Evolutionary conservation across 768 basidiomycete species (phyloP), one percentile per base, ranked within the genome.

Genomic region (Tylopilus sp.): DNA sequence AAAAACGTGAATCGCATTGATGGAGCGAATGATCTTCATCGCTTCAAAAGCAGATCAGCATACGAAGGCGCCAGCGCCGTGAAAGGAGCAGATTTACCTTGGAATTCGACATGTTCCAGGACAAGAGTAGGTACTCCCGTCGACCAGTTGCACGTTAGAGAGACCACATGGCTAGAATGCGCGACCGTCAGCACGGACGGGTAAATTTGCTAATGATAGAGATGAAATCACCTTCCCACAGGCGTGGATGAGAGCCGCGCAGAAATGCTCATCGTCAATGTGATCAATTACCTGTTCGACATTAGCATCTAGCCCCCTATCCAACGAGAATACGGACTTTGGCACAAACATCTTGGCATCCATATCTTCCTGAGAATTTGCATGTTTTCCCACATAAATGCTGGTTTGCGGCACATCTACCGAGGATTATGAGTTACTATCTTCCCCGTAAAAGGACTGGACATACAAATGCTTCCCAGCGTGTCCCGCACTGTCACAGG

Each of bases 381-480:
- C 84, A 85, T 9, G 64, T 59, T 43, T 76, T 69, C 9, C 82
- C 84, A 41, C 83, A 85, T 17, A 83, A 58, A 67, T 86, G 83
- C 23, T 66, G 59, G 25, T 72, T 75, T 1, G 76, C 71, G 26
- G 73, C 65, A 54, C 83, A 85, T 50, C 84, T 85, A 31, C n/a
- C 36, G 40, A 40, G 10, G 20, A 31, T 25, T 0, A 10, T 56
- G 4, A 36, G 28, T n/a, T 5, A 17, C 7, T n/a, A 26, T n/a
- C 0, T 2, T 2, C 1, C 5, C 15, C 17, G 6, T 1, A 1
- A 3, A 18, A 41, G 4, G 17, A 0, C 28, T 15, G 12, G 20
- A 21, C 76, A 4, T 61, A 82, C 83, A 81, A 72, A 55, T 84
- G 82, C 10, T 67, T 69, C 13, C 79, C 80, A 20, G 73, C 62